Evolutionary conservation across 331 rosid genomes (phyloP), one percentile per base, ranked within the genome.

Genomic region (Acacia pycnantha): DNA sequence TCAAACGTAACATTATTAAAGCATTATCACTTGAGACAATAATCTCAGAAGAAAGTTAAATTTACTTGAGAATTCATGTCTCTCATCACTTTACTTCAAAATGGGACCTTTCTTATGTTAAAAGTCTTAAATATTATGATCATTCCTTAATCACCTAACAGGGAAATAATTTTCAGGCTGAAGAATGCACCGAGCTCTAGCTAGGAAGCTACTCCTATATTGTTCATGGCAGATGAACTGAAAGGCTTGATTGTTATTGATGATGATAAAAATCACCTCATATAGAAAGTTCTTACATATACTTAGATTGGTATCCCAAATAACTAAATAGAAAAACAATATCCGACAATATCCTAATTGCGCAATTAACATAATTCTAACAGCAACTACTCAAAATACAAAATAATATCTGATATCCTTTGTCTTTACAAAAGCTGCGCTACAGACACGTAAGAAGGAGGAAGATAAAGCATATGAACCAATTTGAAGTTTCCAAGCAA

Each of bases 401-500:
- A 35, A 0, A 0, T 5, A 5, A 0, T 35, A 35, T 35, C 40
- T 5, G 40, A 35, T 35, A 35, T 35, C 40, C 8, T 35, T 5
- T 5, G 40, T 35, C 40, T 35, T 37, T 37, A 8, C 41, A 1
- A 37, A 37, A 37, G 41, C 41, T n/a, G n/a, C n/a, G n/a, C n/a
- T 37, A 37, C 41, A 37, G 8, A 37, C 8, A 37, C 41, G 9
- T 43, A 43, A 9, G 0, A 43, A 43, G 82, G 41, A 4, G 47
- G 47, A 59, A 73, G 59, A 27, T 78, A 64, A 65, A 33, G 70
- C 70, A 14, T 8, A 64, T 64, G 33, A 65, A 82, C 41, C 79
- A 73, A 58, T 71, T 84, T 51, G 78, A 82, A 78, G 80, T 73
- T 77, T 85, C 74, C 78, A 43, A 12, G 80, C 86, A 84, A 87